These are phyloP conservation scores for Hebeloma cylindrosporum DNA, from an alignment of 768 basidiomycete genomes.

Conservation along the genomic window DNA sequence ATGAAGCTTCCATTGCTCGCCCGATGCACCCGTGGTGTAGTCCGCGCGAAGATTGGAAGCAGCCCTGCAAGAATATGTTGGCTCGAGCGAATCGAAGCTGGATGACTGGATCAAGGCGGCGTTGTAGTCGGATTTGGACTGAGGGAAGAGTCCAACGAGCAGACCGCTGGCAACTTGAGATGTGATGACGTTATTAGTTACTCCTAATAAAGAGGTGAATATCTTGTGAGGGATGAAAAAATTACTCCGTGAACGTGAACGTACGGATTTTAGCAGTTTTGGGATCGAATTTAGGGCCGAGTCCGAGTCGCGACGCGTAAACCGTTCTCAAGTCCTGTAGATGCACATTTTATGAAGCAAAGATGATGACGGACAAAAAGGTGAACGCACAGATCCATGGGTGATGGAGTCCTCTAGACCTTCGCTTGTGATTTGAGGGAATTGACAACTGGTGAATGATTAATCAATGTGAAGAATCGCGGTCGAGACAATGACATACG, in stretches of 20 bases:
- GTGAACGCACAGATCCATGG: conserved; percentile 39
- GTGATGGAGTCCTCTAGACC: conserved; percentile 44
- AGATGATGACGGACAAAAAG: not conserved
- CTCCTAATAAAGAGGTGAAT: conserved; percentile 30
- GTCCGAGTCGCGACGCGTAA: conserved; percentile 41
- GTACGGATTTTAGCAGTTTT: conserved; percentile 37
- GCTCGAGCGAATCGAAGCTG: conserved; percentile 48
- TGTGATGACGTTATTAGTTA: conserved; percentile 54
- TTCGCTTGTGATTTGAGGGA: conserved; percentile 47
- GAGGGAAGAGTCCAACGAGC: conserved; percentile 45
- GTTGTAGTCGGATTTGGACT: conserved; percentile 24
- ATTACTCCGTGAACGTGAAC: conserved; percentile 13
- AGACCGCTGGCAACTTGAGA: conserved; percentile 52
- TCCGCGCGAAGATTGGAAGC: conserved; percentile 33
- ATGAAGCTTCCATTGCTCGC: conserved; percentile 42
- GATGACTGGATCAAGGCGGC: conserved; percentile 40
- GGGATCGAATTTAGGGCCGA: conserved; percentile 33
- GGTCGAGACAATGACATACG: conserved; percentile 26
- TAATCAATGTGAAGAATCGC: not conserved
- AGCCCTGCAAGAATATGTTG: conserved; percentile 41
- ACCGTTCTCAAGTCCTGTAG: conserved; percentile 43
- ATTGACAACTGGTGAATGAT: conserved; percentile 40
- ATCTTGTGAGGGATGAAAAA: not conserved
- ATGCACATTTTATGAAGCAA: not conserved
- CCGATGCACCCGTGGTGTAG: conserved; percentile 39